Base-by-base conservation (phyloP, 192 early-diverging fungal genomes). In the Funneliformis geosporum region DNA sequence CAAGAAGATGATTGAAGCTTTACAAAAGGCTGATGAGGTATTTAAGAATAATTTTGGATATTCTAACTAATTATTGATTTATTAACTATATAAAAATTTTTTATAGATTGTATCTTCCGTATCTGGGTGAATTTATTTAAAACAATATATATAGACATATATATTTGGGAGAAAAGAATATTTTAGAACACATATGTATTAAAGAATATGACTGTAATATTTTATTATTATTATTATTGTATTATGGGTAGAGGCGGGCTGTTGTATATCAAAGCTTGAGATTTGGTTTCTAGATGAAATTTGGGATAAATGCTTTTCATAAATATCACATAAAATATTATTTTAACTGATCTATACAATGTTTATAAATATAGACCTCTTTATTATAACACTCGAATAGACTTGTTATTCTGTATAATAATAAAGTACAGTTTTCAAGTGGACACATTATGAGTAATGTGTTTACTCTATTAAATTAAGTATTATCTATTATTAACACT, bases 1-100 rank as follows among this genome's bases (percentile, higher is more conserved):
- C 90, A 95, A 94, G 84, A 97, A 96, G 89, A 99, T 99, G 98
- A 97, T 99, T 84, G 95, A 94, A 39, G 94, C 94, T 23, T 83
- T 94, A 60, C 91, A 93, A 82, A 94, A 89, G 83, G 94, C 94
- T 25, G 94, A 95, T 80, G 93, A 94, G 85, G 77, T 79, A 75
- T 91, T 93, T 75, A 83, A 84, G 60, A 72, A 25, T 33, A 44
- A 71, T 72, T 50, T 23, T 27, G 10, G 7, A 47, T 59, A 33
- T 59, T 21, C 14, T 55, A 38, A 74, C 25, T 28, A 11, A 0
- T 23, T 23, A 23, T 69, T 8, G 43, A n/a, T 25, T 69, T 18
- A 40, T 21, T 40, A 43, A 43, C 21, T 9, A 21, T 33, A n/a
- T 44, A 43, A 11, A 23, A 9, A n/a, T 39, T 11, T 23, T 39